Evolutionary conservation across 352 stramenopile genomes (phyloP).

Genomic region (Pythium brassicae): DNA sequence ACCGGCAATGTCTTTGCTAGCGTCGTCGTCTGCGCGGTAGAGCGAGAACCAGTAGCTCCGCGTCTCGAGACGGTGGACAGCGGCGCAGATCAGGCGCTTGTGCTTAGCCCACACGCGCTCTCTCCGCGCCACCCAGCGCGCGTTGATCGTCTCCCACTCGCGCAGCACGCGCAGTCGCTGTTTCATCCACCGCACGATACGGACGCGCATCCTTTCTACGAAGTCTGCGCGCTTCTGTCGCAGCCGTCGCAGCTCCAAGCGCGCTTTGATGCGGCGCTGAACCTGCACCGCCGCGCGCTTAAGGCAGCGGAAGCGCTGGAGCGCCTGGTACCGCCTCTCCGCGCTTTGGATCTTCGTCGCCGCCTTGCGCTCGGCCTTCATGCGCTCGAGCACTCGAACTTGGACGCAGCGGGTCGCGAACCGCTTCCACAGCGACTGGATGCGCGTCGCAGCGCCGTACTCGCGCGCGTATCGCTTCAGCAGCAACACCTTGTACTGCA

Average conservation of each 20-base stretch:
- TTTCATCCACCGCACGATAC: slow-evolving; percentile 50
- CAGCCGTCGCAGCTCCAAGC: slow-evolving; percentile 28
- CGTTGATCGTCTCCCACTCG: slow-evolving; percentile 50
- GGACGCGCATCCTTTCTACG: slow-evolving; percentile 38
- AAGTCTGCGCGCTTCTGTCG: slow-evolving; percentile 22
- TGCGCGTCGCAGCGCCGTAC: slow-evolving; percentile 49
- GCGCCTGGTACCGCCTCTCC: slow-evolving; percentile 19
- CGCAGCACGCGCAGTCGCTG: slow-evolving; percentile 30
- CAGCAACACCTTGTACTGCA: slow-evolving; percentile 25
- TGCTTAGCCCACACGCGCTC: slow-evolving; percentile 45
- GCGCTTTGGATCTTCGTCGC: slow-evolving; percentile 45
- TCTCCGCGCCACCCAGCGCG: slow-evolving; percentile 29
- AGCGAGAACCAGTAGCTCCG: slow-evolving; percentile 27
- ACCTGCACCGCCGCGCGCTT: slow-evolving; percentile 7
- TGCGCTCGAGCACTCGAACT: slow-evolving; percentile 15
- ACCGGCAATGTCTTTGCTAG: slow-evolving; percentile 1
- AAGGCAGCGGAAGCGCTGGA: slow-evolving; percentile 18
- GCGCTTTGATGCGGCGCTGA: slow-evolving; percentile 30
- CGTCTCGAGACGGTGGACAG: slow-evolving; percentile 26
- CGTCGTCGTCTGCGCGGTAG: slow-evolving; percentile 19
- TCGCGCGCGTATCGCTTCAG: slow-evolving; percentile 21
- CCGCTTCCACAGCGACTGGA: slow-evolving; percentile 41
- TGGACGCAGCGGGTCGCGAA: slow-evolving; percentile 12
- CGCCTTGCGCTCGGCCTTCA: slow-evolving; percentile 37
- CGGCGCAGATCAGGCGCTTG: slow-evolving; percentile 22